Evolutionary conservation across 805 yeast species (phyloP).

Genomic region (Yamadazyma akitaensis): DNA sequence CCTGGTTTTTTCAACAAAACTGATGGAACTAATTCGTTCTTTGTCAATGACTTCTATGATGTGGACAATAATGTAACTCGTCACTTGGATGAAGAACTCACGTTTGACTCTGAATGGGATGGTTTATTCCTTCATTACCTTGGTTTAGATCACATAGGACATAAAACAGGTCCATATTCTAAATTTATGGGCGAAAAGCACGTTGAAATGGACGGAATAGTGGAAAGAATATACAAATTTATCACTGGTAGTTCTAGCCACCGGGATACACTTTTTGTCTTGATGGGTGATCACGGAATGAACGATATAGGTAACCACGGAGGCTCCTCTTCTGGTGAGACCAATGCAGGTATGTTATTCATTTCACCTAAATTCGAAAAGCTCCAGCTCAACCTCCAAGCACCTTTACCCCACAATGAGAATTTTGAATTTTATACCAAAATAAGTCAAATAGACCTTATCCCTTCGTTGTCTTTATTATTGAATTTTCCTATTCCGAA

Average conservation of each 20-base stretch:
- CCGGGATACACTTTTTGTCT: slow-evolving; percentile 58
- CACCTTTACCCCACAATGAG: slow-evolving; percentile 38
- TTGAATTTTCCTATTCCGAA: slow-evolving; percentile 66
- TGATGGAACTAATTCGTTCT: slow-evolving; percentile 93
- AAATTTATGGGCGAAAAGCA: slow-evolving; percentile 80
- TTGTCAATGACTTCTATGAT: slow-evolving; percentile 90
- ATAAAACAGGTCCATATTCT: slow-evolving; percentile 89
- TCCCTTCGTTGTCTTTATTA: slow-evolving; percentile 63
- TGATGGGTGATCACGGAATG: slow-evolving; percentile 96
- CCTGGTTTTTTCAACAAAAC: slow-evolving; percentile 49
- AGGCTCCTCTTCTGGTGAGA: slow-evolving; percentile 89
- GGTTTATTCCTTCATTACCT: slow-evolving; percentile 82
- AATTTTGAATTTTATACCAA: slow-evolving; percentile 51
- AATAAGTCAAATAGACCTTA: slow-evolving; percentile 68
- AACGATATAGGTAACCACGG: slow-evolving; percentile 95
- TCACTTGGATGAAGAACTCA: slow-evolving; percentile 64
- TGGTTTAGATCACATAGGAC: slow-evolving; percentile 97
- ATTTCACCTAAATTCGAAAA: slow-evolving; percentile 57
- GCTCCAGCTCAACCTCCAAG: slow-evolving; percentile 18
- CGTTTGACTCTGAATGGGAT: slow-evolving; percentile 61
- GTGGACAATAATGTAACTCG: slow-evolving; percentile 93
- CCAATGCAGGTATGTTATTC: slow-evolving; percentile 76
- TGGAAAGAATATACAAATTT: slow-evolving; percentile 46
- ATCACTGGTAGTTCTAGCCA: slow-evolving; percentile 15
- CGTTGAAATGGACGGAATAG: slow-evolving; percentile 74